Conservation (phyloP, 768 basidiomycete species). For the Rhizopogon vulgaris region DNA sequence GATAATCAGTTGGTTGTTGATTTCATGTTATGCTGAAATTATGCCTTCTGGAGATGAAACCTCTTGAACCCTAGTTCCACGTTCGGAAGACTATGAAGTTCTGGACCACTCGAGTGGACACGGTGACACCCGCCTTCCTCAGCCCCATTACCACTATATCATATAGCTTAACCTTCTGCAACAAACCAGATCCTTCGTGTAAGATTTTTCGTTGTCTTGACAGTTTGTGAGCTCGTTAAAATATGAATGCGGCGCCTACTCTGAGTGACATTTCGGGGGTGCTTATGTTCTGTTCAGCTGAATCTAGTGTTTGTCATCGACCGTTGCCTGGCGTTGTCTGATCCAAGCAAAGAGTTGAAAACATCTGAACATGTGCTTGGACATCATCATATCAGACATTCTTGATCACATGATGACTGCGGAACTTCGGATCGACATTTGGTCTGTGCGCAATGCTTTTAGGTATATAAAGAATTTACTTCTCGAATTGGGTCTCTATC, state of each 20-base stretch:
- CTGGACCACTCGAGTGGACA: neutral
- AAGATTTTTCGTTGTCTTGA: neutral
- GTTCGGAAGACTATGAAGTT: neutral
- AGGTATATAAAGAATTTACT: conserved; percentile 33
- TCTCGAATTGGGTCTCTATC: conserved; percentile 36
- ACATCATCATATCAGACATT: no score
- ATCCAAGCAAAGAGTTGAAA: no score
- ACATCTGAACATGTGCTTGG: no score
- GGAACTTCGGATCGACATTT: neutral
- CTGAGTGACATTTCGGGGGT: neutral
- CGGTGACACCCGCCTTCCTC: neutral
- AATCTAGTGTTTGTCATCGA: neutral
- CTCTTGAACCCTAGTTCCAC: no score
- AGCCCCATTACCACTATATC: neutral
- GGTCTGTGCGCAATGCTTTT: conserved; percentile 45
- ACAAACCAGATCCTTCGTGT: neutral
- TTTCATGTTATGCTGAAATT: no score
- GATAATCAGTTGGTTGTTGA: no score
- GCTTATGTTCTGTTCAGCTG: neutral
- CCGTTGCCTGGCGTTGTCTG: neutral
- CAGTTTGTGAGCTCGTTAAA: neutral
- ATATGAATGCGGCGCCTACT: neutral
- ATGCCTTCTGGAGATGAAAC: no score
- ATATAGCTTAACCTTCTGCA: neutral
- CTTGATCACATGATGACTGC: neutral